Evolutionary conservation across 1,284 basidiomycete genomes (phyloP).

Genomic region (Rhizopogon parksii): DNA sequence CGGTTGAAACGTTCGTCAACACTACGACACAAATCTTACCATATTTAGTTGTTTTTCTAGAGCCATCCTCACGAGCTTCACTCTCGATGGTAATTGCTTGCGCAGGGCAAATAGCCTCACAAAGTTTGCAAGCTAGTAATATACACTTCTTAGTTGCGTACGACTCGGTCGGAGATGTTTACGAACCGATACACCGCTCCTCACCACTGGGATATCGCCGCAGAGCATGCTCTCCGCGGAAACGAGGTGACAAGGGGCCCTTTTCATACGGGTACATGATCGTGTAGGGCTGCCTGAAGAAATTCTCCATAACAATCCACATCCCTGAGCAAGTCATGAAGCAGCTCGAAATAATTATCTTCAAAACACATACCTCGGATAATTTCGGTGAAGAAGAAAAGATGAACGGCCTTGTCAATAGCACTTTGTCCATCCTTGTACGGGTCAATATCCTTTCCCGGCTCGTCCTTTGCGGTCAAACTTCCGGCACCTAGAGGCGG

Average conservation of each 20-base stretch:
- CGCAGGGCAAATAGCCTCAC: conserved; percentile 98
- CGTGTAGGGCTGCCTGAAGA: conserved; percentile 96
- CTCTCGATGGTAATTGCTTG: conserved; percentile 99
- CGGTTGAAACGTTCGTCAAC: conserved; percentile 3
- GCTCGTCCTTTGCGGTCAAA: conserved; percentile 37
- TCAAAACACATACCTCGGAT: conserved; percentile 63
- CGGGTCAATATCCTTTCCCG: conserved; percentile 50
- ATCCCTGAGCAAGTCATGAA: conserved; percentile 57
- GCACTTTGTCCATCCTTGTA: conserved; percentile 81
- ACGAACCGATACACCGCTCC: conserved; percentile 94
- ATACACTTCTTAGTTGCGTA: conserved; percentile 1
- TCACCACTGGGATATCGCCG: conserved; percentile 97
- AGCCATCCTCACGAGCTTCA: conserved; percentile 93
- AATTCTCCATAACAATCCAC: conserved; percentile 99
- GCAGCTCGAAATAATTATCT: background rate
- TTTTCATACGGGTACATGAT: conserved; percentile 99
- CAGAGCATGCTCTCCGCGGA: conserved; percentile 98
- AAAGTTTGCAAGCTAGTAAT: conserved; percentile 88
- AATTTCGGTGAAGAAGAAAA: conserved; percentile 99
- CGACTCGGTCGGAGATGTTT: conserved; percentile 4
- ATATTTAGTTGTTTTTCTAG: conserved; percentile 95
- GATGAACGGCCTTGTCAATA: conserved; percentile 90
- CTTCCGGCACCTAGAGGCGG: conserved; percentile 34
- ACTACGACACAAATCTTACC: conserved; percentile 39
- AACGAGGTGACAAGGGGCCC: conserved; percentile 94